These are phyloP conservation scores for Lactifluus volemus DNA, from an alignment of 768 basidiomycete genomes.

Conservation along the genomic window DNA sequence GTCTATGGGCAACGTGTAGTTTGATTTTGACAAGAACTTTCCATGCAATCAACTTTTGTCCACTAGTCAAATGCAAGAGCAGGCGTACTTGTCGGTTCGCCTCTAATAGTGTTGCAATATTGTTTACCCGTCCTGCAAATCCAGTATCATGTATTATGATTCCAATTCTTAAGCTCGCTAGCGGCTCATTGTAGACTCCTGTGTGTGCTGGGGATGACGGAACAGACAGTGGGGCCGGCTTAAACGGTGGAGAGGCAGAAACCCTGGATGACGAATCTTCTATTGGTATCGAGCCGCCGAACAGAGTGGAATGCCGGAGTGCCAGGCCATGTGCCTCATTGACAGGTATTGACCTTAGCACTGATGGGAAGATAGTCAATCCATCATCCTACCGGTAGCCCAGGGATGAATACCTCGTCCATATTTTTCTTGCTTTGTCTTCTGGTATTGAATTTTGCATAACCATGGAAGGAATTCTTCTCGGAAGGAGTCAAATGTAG, in stretches of 20 bases:
- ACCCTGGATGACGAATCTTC: slow-evolving; percentile 1
- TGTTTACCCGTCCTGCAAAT: slow-evolving; percentile 66
- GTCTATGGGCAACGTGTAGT: slow-evolving; percentile 49
- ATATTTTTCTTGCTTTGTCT: slow-evolving; percentile 50
- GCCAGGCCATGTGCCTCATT: slow-evolving; percentile 41
- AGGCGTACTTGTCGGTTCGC: slow-evolving; percentile 64
- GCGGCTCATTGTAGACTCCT: slow-evolving; percentile 28
- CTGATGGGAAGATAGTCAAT: slow-evolving; percentile 24
- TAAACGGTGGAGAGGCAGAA: slow-evolving; percentile 22
- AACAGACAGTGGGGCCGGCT: slow-evolving; percentile 30
- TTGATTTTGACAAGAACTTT: slow-evolving; percentile 45
- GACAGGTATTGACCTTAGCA: slow-evolving; percentile 38
- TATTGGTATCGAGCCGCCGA: slow-evolving; percentile 21
- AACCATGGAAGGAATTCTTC: slow-evolving; percentile 93
- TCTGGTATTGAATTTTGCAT: slow-evolving; percentile 76
- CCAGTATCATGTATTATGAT: slow-evolving; percentile 47
- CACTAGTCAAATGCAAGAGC: neutral
- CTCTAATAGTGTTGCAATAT: slow-evolving; percentile 66
- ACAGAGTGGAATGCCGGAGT: slow-evolving; percentile 52
- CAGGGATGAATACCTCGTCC: slow-evolving; percentile 35
- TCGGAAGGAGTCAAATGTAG: slow-evolving; percentile 69
- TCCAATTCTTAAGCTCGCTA: slow-evolving; percentile 53
- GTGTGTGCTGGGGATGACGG: slow-evolving; percentile 38
- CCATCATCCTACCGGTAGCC: neutral
- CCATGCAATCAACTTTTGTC: slow-evolving; percentile 17